phyloP scores from a whole-genome alignment of 75 land plant species.

The Cunninghamia lanceolata region DNA sequence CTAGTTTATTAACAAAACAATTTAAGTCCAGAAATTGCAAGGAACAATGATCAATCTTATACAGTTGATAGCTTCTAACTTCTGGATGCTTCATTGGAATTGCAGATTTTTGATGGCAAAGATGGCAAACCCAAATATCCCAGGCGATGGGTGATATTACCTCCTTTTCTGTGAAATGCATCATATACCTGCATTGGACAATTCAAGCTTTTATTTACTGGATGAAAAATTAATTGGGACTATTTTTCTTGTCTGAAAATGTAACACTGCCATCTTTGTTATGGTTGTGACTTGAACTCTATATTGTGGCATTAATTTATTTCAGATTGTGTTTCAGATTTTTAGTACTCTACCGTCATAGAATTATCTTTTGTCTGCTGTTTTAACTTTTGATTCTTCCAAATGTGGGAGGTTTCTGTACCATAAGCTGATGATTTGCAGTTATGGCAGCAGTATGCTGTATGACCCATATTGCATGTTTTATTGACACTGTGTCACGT shows the following conservation, averaged over 20 bases:
- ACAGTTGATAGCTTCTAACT: not conserved
- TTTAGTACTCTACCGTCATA: not conserved
- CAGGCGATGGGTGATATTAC: slow-evolving; percentile 87
- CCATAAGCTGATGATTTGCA: not conserved
- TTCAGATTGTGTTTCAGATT: not conserved
- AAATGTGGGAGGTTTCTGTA: not conserved
- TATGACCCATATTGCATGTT: not conserved
- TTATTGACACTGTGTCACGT: not conserved
- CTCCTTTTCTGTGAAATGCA: slow-evolving; percentile 69
- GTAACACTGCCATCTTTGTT: too few relatives aligned
- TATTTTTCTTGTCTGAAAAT: not conserved
- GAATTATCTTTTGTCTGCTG: not conserved
- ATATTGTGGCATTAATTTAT: not conserved
- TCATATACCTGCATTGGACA: not conserved
- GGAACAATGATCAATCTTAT: not conserved
- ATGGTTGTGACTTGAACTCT: not conserved
- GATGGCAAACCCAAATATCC: slow-evolving; percentile 92
- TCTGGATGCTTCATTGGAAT: not conserved
- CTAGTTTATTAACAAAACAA: not conserved
- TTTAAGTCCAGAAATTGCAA: not conserved
- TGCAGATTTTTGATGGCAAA: slow-evolving; percentile 95
- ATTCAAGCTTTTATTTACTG: not conserved
- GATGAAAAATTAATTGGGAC: not conserved
- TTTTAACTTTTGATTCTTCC: not conserved
- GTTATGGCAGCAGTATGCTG: not conserved